Conservation (phyloP, 1,284 basidiomycete genomes). For the Tylopilus sp. region DNA sequence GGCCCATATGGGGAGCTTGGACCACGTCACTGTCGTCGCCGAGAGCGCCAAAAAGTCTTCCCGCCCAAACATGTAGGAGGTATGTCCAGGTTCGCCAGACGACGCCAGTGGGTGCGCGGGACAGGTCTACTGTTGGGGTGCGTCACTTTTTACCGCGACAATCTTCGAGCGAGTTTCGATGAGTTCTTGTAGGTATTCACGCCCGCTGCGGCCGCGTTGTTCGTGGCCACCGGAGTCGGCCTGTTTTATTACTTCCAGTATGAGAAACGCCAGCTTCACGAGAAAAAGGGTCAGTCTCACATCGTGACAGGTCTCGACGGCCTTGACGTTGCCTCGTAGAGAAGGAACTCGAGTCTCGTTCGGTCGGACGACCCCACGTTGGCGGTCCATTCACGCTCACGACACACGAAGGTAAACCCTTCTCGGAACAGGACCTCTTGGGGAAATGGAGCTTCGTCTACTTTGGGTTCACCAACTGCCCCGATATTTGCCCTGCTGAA, state of each 20-base stretch:
- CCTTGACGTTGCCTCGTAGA: constrained; percentile 38
- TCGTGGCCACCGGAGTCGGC: constrained; percentile 76
- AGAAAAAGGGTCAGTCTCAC: constrained; percentile 56
- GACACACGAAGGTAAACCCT: constrained; percentile 62
- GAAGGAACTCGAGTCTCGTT: constrained; percentile 57
- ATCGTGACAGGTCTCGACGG: neutral
- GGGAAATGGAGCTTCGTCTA: constrained; percentile 91
- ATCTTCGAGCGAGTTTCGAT: neutral
- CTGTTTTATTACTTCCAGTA: constrained; percentile 85
- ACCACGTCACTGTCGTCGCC: constrained; percentile 3
- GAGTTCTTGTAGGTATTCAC: constrained; percentile 70
- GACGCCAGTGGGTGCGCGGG: constrained; percentile 29
- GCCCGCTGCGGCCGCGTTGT: constrained; percentile 75
- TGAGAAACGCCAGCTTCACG: constrained; percentile 78
- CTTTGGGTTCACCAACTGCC: constrained; percentile 96
- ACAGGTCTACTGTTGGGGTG: constrained; percentile 44
- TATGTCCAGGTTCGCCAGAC: constrained; percentile 24
- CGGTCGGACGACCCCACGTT: constrained; percentile 68
- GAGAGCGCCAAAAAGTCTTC: neutral
- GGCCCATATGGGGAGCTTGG: constrained; percentile 11
- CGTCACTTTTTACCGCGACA: constrained; percentile 7
- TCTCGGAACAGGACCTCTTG: constrained; percentile 80
- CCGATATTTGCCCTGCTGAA: constrained; percentile 98
- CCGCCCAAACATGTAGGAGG: constrained; percentile 5
- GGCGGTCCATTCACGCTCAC: constrained; percentile 85